Percentiles rank a stretch among this genome's conserved stretches.
Conservation (phyloP, 2,329 filamentous ascomycete species). For the Phaeoacremonium minimum region DNA sequence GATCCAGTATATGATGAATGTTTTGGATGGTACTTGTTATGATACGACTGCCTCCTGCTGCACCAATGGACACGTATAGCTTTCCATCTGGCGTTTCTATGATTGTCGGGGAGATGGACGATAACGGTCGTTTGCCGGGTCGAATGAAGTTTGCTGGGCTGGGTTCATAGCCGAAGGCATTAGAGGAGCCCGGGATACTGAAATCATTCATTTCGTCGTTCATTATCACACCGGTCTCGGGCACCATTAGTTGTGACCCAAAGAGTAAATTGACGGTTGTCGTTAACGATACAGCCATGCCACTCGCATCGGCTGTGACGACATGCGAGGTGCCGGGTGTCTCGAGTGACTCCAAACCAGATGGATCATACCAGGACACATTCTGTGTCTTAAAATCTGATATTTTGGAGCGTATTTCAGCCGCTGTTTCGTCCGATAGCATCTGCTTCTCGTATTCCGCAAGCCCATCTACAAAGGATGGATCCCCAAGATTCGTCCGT, state of each 20-base stretch:
- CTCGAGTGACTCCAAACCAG: slow-evolving; percentile 38
- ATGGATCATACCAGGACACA: slow-evolving; percentile 38
- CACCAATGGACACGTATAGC: slow-evolving; percentile 67
- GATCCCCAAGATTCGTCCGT: slow-evolving; percentile 72
- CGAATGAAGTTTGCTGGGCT: slow-evolving; percentile 70
- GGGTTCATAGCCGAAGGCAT: slow-evolving; percentile 75
- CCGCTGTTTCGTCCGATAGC: slow-evolving; percentile 59
- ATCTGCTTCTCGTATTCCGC: slow-evolving; percentile 57
- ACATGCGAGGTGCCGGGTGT: slow-evolving; percentile 69
- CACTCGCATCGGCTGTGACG: slow-evolving; percentile 63
- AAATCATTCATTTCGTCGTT: slow-evolving; percentile 67
- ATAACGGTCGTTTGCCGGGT: slow-evolving; percentile 74
- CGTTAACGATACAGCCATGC: slow-evolving; percentile 71
- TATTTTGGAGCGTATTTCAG: slow-evolving; percentile 44
- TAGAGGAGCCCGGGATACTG: slow-evolving; percentile 65
- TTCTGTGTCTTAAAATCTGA: slow-evolving; percentile 32
- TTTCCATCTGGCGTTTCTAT: slow-evolving; percentile 43
- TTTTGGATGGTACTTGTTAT: slow-evolving; percentile 75
- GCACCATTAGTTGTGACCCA: slow-evolving; percentile 70
- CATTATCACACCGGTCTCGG: slow-evolving; percentile 77
- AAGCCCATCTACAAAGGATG: slow-evolving; percentile 59
- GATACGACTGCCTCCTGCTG: slow-evolving; percentile 79
- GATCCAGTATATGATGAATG: slow-evolving; percentile 68
- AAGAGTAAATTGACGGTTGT: slow-evolving; percentile 81
- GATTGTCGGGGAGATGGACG: slow-evolving; percentile 65